Base-by-base conservation (phyloP, 2,329 filamentous ascomycete species). In the Eutypa lata region DNA sequence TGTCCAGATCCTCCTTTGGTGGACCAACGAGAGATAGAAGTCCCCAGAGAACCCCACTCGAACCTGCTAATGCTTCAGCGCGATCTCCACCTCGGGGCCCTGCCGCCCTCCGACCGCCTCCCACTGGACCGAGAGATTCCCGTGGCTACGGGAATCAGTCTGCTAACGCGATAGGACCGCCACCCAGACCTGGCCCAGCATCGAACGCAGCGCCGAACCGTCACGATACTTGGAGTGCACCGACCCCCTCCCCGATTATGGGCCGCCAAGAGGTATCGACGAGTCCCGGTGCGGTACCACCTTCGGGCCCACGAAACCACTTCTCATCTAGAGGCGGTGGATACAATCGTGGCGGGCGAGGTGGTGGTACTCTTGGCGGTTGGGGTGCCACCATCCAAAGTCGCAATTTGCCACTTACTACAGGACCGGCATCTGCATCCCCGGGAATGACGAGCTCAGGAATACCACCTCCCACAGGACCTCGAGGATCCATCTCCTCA, bases 291-390 rank as follows among this genome's bases (percentile, higher is more conserved):
- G 13, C 75, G 1, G 72, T 74, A 18, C 79, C 80, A 1, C 81
- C 81, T 8, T 72, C 79, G 6, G 81, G 81, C 0, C 81, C 81
- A 2, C 73, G 81, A 57, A 80, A 80, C 33, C 83, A 82, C 55
- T 71, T 79, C 2, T 66, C 77, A 5, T 65, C 76, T 3, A 71
- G 76, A 48, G 76, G 78, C 42, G 71, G 75, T 2, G 64, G 65
- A 38, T 82, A 74, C 53, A 58, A 67, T 21, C 57, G 71, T 7
- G 76, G 80, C 24, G 72, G 76, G 28, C 73, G 74, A 46, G 73
- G 80, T 50, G 74, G 77, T 14, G 31, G 60, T 3, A 66, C n/a
- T n/a, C n/a, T n/a, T n/a, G n/a, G n/a, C n/a, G n/a, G 69, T 16
- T 81, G 79, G 78, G 62, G 61, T 11, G 62, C 42, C 33, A 54